Conservation (phyloP, 805 yeast genomes). For the Lipomyces orientalis region DNA sequence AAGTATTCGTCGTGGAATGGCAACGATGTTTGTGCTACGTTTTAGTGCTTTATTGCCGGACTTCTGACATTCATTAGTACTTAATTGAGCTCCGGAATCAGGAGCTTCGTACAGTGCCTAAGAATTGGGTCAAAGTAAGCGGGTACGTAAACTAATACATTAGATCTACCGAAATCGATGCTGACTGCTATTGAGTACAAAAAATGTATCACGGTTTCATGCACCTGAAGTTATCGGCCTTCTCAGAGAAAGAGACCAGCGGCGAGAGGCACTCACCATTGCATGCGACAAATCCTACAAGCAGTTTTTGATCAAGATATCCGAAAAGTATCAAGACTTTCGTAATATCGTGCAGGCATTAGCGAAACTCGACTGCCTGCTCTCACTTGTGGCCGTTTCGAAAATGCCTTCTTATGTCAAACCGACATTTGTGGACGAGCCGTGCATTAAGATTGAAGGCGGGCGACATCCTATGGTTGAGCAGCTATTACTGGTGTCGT, state of each 20-base stretch:
- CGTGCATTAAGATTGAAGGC: slow-evolving; percentile 56
- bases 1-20: slow-evolving; percentile 62
- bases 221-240: slow-evolving; percentile 63
- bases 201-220: slow-evolving; percentile 70
- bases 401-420: slow-evolving; percentile 53
- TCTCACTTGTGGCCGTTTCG: slow-evolving; percentile 69
- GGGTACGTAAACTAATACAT: slow-evolving; percentile 45
- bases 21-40: slow-evolving; percentile 48
- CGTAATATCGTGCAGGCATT: slow-evolving; percentile 55
- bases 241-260: slow-evolving; percentile 62
- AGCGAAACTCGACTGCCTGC: slow-evolving; percentile 66
- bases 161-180: not conserved
- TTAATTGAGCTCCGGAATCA: slow-evolving; percentile 75
- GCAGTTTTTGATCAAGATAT: slow-evolving; percentile 49
- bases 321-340: slow-evolving; percentile 48
- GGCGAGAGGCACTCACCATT: slow-evolving; percentile 58
- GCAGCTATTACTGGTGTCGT: slow-evolving; percentile 50
- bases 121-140: slow-evolving; percentile 76
- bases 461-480: slow-evolving; percentile 76
- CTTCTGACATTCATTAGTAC: slow-evolving; percentile 49
- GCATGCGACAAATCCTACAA: slow-evolving; percentile 57
- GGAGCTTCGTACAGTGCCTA: slow-evolving; percentile 64
- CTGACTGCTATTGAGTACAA: slow-evolving; percentile 49
- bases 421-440: slow-evolving; percentile 57
- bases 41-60: not conserved